Conservation (phyloP, 176 grass and related monocot species). For the Phragmites australis region DNA sequence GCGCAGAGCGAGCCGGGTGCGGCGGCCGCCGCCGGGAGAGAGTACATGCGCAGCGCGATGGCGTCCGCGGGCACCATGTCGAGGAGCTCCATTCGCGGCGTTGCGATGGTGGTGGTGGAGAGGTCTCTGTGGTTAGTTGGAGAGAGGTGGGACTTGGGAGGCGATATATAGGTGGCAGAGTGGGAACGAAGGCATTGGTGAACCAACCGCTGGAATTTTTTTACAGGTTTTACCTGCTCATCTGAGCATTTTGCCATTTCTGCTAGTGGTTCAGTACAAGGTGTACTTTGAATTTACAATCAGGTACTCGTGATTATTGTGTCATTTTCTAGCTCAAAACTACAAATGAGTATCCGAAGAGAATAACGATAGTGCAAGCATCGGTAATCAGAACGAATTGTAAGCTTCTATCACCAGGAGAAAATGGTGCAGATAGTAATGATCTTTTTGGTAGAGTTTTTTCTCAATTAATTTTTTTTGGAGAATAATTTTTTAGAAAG, state of each 20-base stretch:
- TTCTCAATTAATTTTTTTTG: too few species aligned
- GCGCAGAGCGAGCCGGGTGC: slow-evolving; percentile 43
- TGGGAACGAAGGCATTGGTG: background rate
- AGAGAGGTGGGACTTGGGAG: background rate
- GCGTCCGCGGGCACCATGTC: slow-evolving; percentile 50
- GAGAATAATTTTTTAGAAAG: too few species aligned
- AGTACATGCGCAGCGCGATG: slow-evolving; percentile 47
- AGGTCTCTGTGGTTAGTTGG: slow-evolving; percentile 21
- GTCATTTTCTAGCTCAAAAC: background rate
- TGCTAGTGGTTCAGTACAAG: background rate
- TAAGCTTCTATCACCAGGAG: background rate
- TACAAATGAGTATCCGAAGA: background rate
- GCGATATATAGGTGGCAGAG: slow-evolving; percentile 31
- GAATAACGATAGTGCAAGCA: background rate
- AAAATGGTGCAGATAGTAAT: background rate
- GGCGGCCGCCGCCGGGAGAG: slow-evolving; percentile 33
- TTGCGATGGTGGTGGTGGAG: background rate
- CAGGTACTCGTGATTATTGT: too few species aligned
- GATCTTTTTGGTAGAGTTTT: too few species aligned
- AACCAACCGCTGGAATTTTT: background rate
- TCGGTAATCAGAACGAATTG: background rate
- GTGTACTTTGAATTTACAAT: background rate
- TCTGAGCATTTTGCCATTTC: background rate
- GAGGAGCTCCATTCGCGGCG: slow-evolving; percentile 58
- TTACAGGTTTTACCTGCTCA: slow-evolving; percentile 10